Conservation (phyloP, 73 alveolate genomes). For the Paramecium sexaurelia region DNA sequence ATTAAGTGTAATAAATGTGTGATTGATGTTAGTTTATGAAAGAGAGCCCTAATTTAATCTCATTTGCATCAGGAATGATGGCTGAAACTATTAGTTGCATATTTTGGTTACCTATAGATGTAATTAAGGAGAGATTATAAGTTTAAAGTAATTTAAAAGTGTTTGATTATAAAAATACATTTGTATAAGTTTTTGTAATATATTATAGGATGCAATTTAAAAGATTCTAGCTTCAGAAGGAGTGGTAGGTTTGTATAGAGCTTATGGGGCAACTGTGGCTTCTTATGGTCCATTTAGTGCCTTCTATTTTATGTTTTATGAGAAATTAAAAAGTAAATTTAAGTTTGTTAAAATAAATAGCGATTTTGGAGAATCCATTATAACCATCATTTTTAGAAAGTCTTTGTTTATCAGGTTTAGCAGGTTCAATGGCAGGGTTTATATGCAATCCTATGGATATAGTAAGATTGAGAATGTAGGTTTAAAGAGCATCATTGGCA, state of each 20-base stretch:
- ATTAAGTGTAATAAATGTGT: not conserved
- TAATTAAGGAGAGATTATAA: conserved; percentile 92
- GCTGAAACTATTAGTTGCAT: conserved; percentile 94
- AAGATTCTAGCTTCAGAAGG: conserved; percentile 88
- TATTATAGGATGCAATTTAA: conserved; percentile 76
- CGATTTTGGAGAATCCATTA: conserved; percentile 45
- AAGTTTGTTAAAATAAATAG: not conserved
- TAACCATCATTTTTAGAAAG: conserved; percentile 55
- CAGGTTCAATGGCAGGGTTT: conserved; percentile 82
- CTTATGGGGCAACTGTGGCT: conserved; percentile 91
- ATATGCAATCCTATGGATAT: conserved; percentile 94
- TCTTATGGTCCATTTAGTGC: conserved; percentile 98
- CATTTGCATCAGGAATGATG: conserved; percentile 83
- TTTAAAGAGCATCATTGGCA: conserved; percentile 78
- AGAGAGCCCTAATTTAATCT: conserved; percentile 33
- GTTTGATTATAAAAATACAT: conserved; percentile 74
- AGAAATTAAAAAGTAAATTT: conserved; percentile 73
- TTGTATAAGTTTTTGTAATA: not conserved
- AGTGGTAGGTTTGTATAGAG: conserved; percentile 89
- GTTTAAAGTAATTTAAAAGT: conserved; percentile 81
- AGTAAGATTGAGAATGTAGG: conserved; percentile 93
- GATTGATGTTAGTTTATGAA: not conserved
- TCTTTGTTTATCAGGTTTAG: conserved; percentile 73
- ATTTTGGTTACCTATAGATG: conserved; percentile 94
- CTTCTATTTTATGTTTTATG: conserved; percentile 93